Evolutionary conservation across 73 alveolate species (phyloP).

Genomic region (Tetrahymena elliotti): DNA sequence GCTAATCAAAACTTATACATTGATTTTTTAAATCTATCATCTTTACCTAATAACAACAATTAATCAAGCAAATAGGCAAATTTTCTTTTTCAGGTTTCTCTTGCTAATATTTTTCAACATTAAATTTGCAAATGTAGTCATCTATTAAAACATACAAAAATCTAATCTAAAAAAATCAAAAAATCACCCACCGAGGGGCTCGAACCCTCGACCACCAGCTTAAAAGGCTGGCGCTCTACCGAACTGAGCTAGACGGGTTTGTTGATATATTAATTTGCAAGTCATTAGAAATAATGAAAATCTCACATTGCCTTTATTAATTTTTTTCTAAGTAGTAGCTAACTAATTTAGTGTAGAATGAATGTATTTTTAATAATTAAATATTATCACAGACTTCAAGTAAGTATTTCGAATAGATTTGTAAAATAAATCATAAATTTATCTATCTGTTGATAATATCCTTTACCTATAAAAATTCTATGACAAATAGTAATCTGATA

Average conservation of each 20-base stretch:
- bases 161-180: neutral
- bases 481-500: too few relatives aligned
- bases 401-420: too few relatives aligned
- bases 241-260: slow-evolving; percentile 2
- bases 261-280: neutral
- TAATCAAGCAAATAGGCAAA: neutral
- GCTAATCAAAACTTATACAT: neutral
- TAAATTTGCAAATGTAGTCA: neutral
- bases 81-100: neutral
- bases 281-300: neutral
- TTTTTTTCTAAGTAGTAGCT: too few relatives aligned
- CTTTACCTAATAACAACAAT: neutral
- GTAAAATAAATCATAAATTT: too few relatives aligned
- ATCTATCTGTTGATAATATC: too few relatives aligned
- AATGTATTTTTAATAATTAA: too few relatives aligned
- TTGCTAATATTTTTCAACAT: neutral
- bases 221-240: slow-evolving; percentile 4
- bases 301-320: too few relatives aligned
- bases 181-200: slow-evolving; percentile 5
- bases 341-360: too few relatives aligned
- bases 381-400: too few relatives aligned
- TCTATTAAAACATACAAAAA: neutral
- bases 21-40: neutral
- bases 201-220: slow-evolving; percentile 6
- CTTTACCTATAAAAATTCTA: too few relatives aligned